Conservation (phyloP, 2,329 filamentous ascomycete species). For the Apiospora rasikravindrae region DNA sequence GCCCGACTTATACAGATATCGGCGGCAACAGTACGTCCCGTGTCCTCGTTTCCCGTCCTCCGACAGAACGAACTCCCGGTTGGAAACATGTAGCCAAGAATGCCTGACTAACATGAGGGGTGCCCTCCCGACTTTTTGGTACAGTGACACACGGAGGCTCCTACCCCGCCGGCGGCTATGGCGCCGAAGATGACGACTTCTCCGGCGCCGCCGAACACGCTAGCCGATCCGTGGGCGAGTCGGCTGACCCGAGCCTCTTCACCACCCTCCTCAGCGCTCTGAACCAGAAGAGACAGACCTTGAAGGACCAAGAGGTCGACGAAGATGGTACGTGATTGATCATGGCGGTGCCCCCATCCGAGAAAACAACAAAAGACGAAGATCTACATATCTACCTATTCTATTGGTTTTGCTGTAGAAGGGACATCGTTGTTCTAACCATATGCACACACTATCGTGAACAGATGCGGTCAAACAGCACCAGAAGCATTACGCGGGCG, state of each 20-base stretch:
- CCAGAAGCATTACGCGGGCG: conserved; percentile 70
- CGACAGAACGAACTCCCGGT: not conserved
- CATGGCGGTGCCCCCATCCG: not conserved
- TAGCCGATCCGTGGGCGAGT: conserved; percentile 50
- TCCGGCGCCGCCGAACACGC: conserved; percentile 54
- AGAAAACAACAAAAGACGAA: not conserved
- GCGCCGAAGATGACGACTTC: conserved; percentile 54
- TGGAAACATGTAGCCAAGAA: not conserved
- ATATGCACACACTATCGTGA: not conserved
- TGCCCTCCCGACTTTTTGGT: not conserved
- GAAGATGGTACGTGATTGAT: conserved; percentile 49
- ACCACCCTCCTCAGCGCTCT: conserved; percentile 53
- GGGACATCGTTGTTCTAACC: not conserved
- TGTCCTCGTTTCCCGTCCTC: not conserved
- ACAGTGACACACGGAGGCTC: conserved; percentile 38
- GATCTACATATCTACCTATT: not conserved
- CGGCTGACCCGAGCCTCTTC: conserved; percentile 55
- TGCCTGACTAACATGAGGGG: not conserved
- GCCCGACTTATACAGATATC: conserved; percentile 24
- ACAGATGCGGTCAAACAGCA: conserved; percentile 75
- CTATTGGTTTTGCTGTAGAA: too few relatives aligned
- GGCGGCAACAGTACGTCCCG: conserved; percentile 35
- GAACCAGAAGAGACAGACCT: conserved; percentile 53
- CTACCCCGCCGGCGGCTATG: conserved; percentile 40
- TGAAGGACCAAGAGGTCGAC: conserved; percentile 53